A percentile compares a stretch with the other conserved stretches of the same genome.
phyloP scores from a whole-genome alignment of 345 rosid species.

The Gossypium thurberi region DNA sequence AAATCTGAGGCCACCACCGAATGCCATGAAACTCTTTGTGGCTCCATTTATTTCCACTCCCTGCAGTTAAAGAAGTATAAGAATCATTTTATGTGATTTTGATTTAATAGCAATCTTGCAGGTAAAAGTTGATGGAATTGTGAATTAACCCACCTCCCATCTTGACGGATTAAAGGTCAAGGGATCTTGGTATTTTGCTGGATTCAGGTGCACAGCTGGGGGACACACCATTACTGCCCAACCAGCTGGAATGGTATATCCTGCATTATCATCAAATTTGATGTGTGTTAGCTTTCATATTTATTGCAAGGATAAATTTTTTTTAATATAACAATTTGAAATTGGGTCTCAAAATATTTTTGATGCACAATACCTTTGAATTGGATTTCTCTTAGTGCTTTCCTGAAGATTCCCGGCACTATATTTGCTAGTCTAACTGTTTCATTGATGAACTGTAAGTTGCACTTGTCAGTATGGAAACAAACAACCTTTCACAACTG shows the following conservation, averaged over 20 bases:
- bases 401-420: conserved; percentile 93
- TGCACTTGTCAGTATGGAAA: conserved; percentile 11
- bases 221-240: conserved; percentile 95
- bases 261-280: conserved; percentile 36
- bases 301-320: background rate
- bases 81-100: background rate
- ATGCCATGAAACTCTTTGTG: conserved; percentile 81
- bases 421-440: conserved; percentile 90
- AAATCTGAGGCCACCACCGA: conserved; percentile 95
- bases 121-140: conserved; percentile 11
- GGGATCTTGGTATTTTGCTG: conserved; percentile 60
- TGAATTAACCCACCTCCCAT: conserved; percentile 63
- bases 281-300: conserved; percentile 3
- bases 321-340: background rate
- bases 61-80: conserved; percentile 25
- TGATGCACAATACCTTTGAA: conserved; percentile 49
- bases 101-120: background rate
- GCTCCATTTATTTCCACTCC: conserved; percentile 50
- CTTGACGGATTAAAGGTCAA: conserved; percentile 76
- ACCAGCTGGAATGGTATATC: conserved; percentile 81
- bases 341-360: background rate
- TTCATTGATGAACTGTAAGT: conserved; percentile 78
- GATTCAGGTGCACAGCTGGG: conserved; percentile 87
- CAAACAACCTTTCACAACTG: background rate
- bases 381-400: conserved; percentile 58